These are phyloP conservation scores for Acanthamoeba triangularis DNA, from an alignment of 208 protist genomes.

Conservation along the genomic window DNA sequence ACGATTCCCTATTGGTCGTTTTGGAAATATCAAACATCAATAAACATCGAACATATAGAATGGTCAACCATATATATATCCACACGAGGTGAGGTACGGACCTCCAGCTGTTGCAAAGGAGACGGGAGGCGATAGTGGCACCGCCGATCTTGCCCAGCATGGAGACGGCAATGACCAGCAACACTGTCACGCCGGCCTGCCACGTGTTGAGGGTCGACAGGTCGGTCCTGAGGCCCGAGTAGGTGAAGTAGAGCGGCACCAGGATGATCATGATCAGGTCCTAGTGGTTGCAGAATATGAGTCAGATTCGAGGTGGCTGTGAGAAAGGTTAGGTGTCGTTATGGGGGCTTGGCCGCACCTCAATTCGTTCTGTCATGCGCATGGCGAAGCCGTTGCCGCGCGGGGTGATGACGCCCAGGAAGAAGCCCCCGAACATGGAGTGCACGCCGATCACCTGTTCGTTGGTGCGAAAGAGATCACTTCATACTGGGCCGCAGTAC, in stretches of 20 bases:
- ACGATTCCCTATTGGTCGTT: no score
- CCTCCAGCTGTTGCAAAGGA: not conserved
- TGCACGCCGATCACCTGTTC: conserved; percentile 85
- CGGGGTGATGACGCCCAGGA: conserved; percentile 82
- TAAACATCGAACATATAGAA: no score
- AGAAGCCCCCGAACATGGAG: conserved; percentile 89
- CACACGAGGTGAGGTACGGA: no score
- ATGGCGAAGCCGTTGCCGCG: conserved; percentile 75
- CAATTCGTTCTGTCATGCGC: conserved; percentile 82
- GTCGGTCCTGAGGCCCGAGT: conserved; percentile 80
- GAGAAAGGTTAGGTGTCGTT: no score
- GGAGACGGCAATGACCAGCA: conserved; percentile 82
- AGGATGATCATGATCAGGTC: conserved; percentile 84
- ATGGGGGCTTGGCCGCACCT: no score
- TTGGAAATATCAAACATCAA: no score
- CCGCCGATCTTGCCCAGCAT: conserved; percentile 85
- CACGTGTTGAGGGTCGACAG: conserved; percentile 29
- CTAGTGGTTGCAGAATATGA: no score
- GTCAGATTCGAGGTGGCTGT: no score
- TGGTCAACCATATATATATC: no score
- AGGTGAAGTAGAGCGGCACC: conserved; percentile 87
- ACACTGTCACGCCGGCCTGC: not conserved
- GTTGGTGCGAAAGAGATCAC: no score
- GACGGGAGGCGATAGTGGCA: conserved; percentile 64
- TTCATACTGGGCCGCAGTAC: no score